Evolutionary conservation across 78 protist genomes (phyloP).

Genomic region (Isochrysis galbana): DNA sequence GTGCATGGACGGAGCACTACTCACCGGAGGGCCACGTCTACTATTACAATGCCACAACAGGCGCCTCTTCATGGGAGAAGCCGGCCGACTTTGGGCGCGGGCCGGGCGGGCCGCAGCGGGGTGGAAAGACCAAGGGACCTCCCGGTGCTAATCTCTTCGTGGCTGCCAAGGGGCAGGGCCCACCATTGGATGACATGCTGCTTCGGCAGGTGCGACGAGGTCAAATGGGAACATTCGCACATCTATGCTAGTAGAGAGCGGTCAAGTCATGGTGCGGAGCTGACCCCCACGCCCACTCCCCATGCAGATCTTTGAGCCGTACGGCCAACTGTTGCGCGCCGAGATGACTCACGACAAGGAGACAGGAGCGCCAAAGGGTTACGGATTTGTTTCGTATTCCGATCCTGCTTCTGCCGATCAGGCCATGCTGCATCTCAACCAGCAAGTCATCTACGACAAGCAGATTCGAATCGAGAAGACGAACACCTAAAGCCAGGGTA

Average conservation of each 20-base stretch:
- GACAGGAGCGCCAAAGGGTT: background rate
- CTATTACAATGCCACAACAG: background rate
- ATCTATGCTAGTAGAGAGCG: too few relatives aligned
- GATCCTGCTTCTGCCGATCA: background rate
- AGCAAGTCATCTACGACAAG: background rate
- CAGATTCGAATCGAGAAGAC: slow-evolving; percentile 5
- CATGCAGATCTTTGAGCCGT: background rate
- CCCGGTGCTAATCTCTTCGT: slow-evolving; percentile 4
- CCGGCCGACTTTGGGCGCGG: background rate
- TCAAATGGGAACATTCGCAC: too few relatives aligned
- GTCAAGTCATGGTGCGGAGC: too few relatives aligned
- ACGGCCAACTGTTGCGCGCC: background rate
- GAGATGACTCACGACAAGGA: background rate
- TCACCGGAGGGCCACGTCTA: background rate
- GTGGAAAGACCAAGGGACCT: background rate
- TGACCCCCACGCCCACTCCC: too few relatives aligned
- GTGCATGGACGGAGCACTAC: background rate
- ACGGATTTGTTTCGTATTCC: background rate
- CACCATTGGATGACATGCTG: background rate
- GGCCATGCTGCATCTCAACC: background rate
- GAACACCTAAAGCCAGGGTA: background rate
- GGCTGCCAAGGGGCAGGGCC: background rate
- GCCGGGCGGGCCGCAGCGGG: background rate
- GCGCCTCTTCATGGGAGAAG: slow-evolving; percentile 8
- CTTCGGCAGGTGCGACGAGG: too few relatives aligned